A percentile compares a stretch with the other conserved stretches of the same genome.
Conservation (phyloP, 1,284 basidiomycete genomes). For the Pascua guehoae region DNA sequence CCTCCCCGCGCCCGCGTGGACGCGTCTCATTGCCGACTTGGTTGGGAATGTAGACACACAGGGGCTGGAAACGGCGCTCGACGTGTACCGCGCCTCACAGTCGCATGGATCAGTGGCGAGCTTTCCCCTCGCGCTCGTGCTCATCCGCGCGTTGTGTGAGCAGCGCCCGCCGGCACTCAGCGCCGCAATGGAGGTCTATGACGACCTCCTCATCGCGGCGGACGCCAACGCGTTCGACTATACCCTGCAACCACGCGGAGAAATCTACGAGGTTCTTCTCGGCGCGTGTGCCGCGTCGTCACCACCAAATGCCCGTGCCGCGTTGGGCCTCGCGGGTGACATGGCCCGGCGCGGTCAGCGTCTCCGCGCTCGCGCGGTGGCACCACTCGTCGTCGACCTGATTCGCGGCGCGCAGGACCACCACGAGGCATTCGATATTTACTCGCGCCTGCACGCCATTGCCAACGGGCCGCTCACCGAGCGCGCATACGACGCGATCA, state of each 20-base stretch:
- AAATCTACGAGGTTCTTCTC: slow-evolving; percentile 18
- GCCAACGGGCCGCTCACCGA: slow-evolving; percentile 54
- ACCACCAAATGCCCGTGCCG: slow-evolving; percentile 21
- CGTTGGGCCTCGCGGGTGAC: slow-evolving; percentile 59
- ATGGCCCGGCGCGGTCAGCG: slow-evolving; percentile 46
- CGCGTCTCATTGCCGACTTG: slow-evolving; percentile 11
- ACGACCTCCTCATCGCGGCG: slow-evolving; percentile 7
- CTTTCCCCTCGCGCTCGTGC: slow-evolving; percentile 14
- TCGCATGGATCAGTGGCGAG: slow-evolving; percentile 13
- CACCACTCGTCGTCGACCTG: slow-evolving; percentile 55
- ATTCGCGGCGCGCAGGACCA: slow-evolving; percentile 59
- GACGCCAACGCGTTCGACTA: slow-evolving; percentile 6
- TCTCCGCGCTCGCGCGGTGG: slow-evolving; percentile 45
- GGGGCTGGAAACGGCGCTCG: slow-evolving; percentile 13
- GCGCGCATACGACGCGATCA: slow-evolving; percentile 59
- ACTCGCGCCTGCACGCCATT: slow-evolving; percentile 52
- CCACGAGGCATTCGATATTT: slow-evolving; percentile 61
- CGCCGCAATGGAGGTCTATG: slow-evolving; percentile 20
- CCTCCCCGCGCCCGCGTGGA: slow-evolving; percentile 19
- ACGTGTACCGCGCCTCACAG: slow-evolving; percentile 20
- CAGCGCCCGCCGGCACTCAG: slow-evolving; percentile 9
- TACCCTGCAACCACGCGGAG: slow-evolving; percentile 1
- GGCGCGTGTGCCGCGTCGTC: slow-evolving; percentile 15
- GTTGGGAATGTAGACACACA: background rate
- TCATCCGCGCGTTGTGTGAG: slow-evolving; percentile 24